Base-by-base conservation (phyloP, 169 alveolate species). In the Ophryocystis elektroscirrha region DNA sequence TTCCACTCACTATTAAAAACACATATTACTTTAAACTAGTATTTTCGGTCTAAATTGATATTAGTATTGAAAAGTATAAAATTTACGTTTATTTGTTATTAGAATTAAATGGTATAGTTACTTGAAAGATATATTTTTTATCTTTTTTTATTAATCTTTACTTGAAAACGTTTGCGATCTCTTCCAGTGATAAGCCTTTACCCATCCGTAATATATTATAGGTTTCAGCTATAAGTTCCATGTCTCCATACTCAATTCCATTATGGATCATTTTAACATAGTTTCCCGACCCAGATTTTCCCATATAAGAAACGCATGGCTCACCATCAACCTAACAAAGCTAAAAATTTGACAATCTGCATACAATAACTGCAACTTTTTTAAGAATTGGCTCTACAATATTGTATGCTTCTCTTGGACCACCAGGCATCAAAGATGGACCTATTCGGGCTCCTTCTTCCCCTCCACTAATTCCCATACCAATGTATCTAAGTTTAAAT, bases 381-480 rank as follows among this genome's bases (percentile, higher is more conserved):
- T 54, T 54, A 28, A 69, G 51, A 19, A 69, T 69, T 20, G 65
- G 66, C 41, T 50, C 47, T 44, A 76, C 51, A 23, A 36, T 27
- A 12, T 63, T 73, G 54, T 71, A 76, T 38, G 65, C 81, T 29
- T 60, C 74, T 25, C 46, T 37, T 19, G 48, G 45, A 9, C 85
- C 85, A 3, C 85, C 74, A 22, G 76, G 76, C 85, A 76, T 76
- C 47, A 76, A 44, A 3, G 82, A 73, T n/a, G 83, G 79, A 19
- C 75, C 74, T 26, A 51, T 38, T 25, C 78, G 61, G 26, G 85
- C 85, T 0, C 85, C 85, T 30, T 50, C 56, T 44, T 73, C 83
- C 18, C 85, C 85, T 0, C 85, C 85, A 55, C 85, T 76, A 25
- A 76, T 71, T 15, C 85, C 85, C 80, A 76, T 61, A 12, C 78